Evolutionary conservation across 2,329 filamentous ascomycete species (phyloP).

Genomic region (Neonectria punicea): DNA sequence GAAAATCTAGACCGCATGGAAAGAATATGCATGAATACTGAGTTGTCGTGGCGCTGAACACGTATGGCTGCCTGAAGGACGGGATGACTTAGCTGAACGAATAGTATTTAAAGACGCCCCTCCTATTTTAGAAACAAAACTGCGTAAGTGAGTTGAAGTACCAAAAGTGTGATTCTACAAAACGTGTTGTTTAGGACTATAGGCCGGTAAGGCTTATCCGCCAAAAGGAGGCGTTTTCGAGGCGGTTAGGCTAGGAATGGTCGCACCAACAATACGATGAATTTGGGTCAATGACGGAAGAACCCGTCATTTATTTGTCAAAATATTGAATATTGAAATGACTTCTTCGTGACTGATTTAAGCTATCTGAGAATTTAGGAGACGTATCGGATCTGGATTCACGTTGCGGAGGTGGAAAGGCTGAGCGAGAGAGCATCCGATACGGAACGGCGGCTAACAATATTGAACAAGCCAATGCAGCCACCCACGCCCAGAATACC

Average conservation of each 20-base stretch:
- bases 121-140: neutral
- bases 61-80: neutral
- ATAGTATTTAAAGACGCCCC: neutral
- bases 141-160: neutral
- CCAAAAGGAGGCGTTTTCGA: neutral
- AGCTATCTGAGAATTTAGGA: neutral
- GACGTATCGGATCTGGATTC: neutral
- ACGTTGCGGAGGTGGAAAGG: neutral
- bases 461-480: neutral
- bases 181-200: neutral
- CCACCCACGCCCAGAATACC: neutral
- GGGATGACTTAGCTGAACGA: neutral
- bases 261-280: neutral
- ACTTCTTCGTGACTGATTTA: neutral
- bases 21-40: slow-evolving; percentile 1
- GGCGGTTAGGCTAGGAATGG: neutral
- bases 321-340: neutral
- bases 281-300: neutral
- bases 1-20: slow-evolving; percentile 16
- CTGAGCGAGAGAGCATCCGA: neutral
- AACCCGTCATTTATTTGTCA: neutral
- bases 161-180: neutral
- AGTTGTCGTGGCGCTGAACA: neutral
- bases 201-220: neutral
- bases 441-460: neutral